Conservation (phyloP, 805 yeast genomes). For the Schwanniomyces polymorphus region DNA sequence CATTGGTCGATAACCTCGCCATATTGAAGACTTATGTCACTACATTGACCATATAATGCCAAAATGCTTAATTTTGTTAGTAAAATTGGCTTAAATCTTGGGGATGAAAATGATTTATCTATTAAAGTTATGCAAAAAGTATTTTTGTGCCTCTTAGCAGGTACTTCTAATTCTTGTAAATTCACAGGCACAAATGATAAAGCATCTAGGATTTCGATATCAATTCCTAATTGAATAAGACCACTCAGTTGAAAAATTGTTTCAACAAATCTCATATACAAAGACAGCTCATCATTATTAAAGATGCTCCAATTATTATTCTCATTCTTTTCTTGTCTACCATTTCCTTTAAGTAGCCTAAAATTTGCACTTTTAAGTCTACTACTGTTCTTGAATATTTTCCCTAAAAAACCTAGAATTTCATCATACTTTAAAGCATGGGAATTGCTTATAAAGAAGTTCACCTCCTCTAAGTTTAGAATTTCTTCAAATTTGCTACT, state of each 20-base stretch:
- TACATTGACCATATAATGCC: conserved; percentile 11
- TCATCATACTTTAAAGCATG: conserved; percentile 10
- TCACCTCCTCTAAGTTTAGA: conserved; percentile 8
- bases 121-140: conserved; percentile 14
- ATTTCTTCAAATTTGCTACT: background rate
- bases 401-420: conserved; percentile 6
- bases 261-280: background rate
- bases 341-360: conserved; percentile 6
- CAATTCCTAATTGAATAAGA: conserved; percentile 11
- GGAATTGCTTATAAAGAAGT: conserved; percentile 14
- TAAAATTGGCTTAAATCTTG: conserved; percentile 9
- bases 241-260: background rate
- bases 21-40: conserved; percentile 18
- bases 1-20: conserved; percentile 29
- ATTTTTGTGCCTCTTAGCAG: background rate
- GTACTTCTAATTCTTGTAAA: background rate
- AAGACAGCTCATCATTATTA: conserved; percentile 1
- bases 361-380: conserved; percentile 6
- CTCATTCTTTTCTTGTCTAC: background rate
- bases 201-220: conserved; percentile 10
- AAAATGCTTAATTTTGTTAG: conserved; percentile 11
- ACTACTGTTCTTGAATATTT: conserved; percentile 2
- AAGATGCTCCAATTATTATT: conserved; percentile 2
- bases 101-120: conserved; percentile 19
- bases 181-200: background rate